Percentiles rank a stretch among this genome's conserved stretches.
phyloP scores from a whole-genome alignment of 495 filamentous ascomycete species.

The Evernia prunastri region DNA sequence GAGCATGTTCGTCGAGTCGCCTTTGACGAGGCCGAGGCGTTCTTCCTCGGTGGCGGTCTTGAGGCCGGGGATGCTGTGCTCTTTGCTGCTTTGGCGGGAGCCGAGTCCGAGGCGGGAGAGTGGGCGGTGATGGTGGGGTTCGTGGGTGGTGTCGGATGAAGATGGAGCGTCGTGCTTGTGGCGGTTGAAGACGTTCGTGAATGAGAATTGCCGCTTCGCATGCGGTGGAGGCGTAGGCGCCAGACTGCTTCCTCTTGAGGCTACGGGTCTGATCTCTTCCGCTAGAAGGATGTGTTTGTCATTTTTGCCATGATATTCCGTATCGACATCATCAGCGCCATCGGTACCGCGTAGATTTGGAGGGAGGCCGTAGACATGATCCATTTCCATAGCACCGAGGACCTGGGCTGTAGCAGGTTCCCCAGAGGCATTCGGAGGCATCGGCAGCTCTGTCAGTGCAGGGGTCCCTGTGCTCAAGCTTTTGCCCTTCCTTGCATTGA shows the following conservation, averaged over 20 bases:
- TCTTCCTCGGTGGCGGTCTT: slow-evolving; percentile 79
- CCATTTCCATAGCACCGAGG: slow-evolving; percentile 28
- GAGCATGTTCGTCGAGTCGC: slow-evolving; percentile 41
- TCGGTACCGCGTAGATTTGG: slow-evolving; percentile 14
- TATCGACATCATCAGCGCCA: neutral
- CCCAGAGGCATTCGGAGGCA: slow-evolving; percentile 24
- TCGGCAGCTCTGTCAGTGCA: slow-evolving; percentile 31
- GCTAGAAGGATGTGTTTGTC: slow-evolving; percentile 38
- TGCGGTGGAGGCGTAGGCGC: slow-evolving; percentile 39
- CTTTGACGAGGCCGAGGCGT: slow-evolving; percentile 74
- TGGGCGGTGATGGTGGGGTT: slow-evolving; percentile 19
- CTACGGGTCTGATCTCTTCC: slow-evolving; percentile 28
- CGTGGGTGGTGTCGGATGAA: slow-evolving; percentile 26
- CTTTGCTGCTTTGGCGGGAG: slow-evolving; percentile 29
- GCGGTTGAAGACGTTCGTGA: slow-evolving; percentile 70
- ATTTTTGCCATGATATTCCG: slow-evolving; percentile 11
- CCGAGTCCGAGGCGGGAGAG: slow-evolving; percentile 37
- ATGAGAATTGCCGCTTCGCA: slow-evolving; percentile 77
- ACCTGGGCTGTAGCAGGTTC: slow-evolving; percentile 24
- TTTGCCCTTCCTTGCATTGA: slow-evolving; percentile 16
- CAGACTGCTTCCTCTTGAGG: slow-evolving; percentile 26
- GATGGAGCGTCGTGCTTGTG: slow-evolving; percentile 35
- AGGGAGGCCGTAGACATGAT: slow-evolving; percentile 29
- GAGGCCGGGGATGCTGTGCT: slow-evolving; percentile 14
- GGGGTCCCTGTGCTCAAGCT: slow-evolving; percentile 24